Base-by-base conservation (phyloP, 2,329 filamentous ascomycete species). In the Xylariaceae sp. region DNA sequence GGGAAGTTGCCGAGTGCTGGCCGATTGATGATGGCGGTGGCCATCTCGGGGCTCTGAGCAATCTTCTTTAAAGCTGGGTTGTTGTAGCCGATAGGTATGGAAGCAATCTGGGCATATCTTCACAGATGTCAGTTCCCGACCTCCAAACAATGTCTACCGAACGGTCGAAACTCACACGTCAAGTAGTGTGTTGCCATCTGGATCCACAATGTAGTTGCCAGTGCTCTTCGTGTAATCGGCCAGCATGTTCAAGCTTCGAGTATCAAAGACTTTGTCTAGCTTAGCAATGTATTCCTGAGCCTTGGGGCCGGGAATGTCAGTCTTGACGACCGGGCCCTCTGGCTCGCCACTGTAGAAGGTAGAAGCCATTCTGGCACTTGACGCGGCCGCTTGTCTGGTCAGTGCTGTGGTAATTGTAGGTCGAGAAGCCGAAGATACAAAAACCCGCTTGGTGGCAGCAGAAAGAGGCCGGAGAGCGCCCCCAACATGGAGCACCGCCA, bases 1-100 rank as follows among this genome's bases (percentile, higher is more conserved):
- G 93, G 92, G 78, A 96, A 97, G 82, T 95, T 96, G 68, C 92
- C 92, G 61, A 96, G 83, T 1, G 92, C 92, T 2, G 92, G 92
- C 48, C 92, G 86, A 82, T 96, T 96, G 80, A 96, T 90, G 67
- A 96, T 78, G 54, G 90, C 85, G 56, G 82, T 87, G 69, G 86
- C 79, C 91, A 96, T 96, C 69, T 93, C 89, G 21, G 88, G 87
- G 53, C 88, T 89, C 60, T 84, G 83, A 23, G 91, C 90, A 29
- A 87, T 87, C 67, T 86, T 81, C 65, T 85, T 79, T 61, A 96
- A 83, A 63, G 82, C 77, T 6, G 91, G 87, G 79, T 96, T 96
- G 82, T 94, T 96, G 84, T 96, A 96, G 59, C 92, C 92, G 41
- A 96, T 82, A 3, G 92, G 90, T 67, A 96, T 96, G 37, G 91